Evolutionary conservation across 129 eudicot species (phyloP).

Genomic region (Rutidosis leptorrhynchoides): DNA sequence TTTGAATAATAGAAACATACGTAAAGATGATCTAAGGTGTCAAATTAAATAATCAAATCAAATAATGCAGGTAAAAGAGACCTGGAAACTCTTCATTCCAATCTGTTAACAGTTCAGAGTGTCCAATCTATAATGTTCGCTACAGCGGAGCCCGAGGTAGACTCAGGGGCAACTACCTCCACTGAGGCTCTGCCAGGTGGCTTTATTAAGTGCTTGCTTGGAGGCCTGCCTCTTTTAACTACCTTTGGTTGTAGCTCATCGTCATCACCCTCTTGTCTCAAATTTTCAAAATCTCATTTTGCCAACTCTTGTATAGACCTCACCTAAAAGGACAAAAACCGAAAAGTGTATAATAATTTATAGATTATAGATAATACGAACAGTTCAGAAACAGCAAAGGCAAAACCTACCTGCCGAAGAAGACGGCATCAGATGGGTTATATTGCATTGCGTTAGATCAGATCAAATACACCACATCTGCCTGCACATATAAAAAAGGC

Average conservation of each 20-base stretch:
- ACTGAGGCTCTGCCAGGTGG: conserved; percentile 53
- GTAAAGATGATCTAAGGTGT: conserved; percentile 4
- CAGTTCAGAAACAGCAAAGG: conserved; percentile 1
- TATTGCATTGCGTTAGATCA: conserved; percentile 92
- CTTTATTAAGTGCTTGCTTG: conserved; percentile 66
- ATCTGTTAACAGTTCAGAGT: conserved; percentile 60
- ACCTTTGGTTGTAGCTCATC: conserved; percentile 82
- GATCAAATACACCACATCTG: conserved; percentile 70
- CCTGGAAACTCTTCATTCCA: conserved; percentile 96
- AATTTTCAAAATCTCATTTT: conserved; percentile 70
- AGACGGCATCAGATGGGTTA: conserved; percentile 68
- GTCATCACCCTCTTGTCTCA: conserved; percentile 77
- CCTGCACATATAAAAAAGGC: conserved; percentile 48
- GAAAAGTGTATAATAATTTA: neutral
- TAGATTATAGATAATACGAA: neutral
- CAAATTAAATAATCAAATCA: too few relatives aligned
- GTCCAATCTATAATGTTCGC: conserved; percentile 40
- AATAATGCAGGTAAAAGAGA: too few relatives aligned
- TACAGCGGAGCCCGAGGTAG: conserved; percentile 60
- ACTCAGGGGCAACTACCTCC: conserved; percentile 54
- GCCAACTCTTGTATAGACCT: conserved; percentile 86
- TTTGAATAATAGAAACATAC: too few relatives aligned
- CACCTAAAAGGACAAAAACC: conserved; percentile 43
- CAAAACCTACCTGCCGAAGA: conserved; percentile 70
- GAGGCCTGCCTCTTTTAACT: conserved; percentile 85